Base-by-base conservation (phyloP, 1,284 basidiomycete species). In the Rhodotorula mucilaginosa region DNA sequence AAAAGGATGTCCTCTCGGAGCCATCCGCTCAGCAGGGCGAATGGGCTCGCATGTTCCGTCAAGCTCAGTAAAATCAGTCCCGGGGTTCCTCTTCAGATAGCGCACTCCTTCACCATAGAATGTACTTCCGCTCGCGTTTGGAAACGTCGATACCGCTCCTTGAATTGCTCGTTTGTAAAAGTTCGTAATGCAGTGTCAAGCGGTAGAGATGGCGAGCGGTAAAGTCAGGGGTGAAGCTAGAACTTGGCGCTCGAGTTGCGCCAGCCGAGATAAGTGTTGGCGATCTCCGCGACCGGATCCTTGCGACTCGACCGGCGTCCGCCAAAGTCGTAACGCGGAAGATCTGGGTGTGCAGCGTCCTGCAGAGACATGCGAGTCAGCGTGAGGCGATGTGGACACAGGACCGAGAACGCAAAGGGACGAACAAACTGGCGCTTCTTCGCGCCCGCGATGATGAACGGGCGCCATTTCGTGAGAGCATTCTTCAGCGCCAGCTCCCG, bases 401-500 rank as follows among this genome's bases (percentile, higher is more conserved):
- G 4, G 46, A 31, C 10, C 7, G n/a, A 18, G 26, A 4, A 16
- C 39, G 26, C 16, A 18, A 3, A 21, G 2, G 19, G n/a, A 69
- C 70, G 31, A 16, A 76, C 75, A 23, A 61, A 44, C 18, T 57
- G 57, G 4, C 78, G 77, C 59, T 70, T 69, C 21, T 69, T 48
- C 0, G 70, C 61, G 29, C 94, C 93, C 29, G 87, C 88, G 48
- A 88, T 87, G 71, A 98, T 88, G 79, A 95, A 92, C 56, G 85
- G 84, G 86, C 89, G 89, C 92, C 94, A 97, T 80, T 89, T 91
- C 39, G 85, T 87, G 74, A 98, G 82, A 3, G 87, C 82, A 69
- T 89, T 89, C 82, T 92, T 91, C 65, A 98, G 85, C 48, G 89
- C 88, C 57, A 89, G 83, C 81, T 98, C 96, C 61, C 95, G 88